Base-by-base conservation (phyloP, 1,139 yeast genomes). In the Taphrina communis region DNA sequence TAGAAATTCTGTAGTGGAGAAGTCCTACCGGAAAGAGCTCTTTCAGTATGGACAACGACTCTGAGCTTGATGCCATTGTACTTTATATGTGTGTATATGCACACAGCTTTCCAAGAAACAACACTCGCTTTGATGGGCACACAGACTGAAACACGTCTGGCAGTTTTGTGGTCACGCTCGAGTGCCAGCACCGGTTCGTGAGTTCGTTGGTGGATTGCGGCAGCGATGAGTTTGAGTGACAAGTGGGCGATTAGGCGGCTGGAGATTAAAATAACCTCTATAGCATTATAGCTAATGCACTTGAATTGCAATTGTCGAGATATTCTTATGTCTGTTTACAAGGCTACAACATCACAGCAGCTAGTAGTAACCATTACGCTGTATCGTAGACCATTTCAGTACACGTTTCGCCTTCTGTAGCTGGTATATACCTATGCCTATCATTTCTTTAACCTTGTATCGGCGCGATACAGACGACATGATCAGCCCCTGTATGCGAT, bases 11-110 rank as follows among this genome's bases (percentile, higher is more conserved):
- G 53, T 21, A 11, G 53, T 50, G 61, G 50, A 25, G 46, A 50
- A 50, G 38, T 31, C 56, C n/a, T 39, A 60, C 65, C n/a, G 65
- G 65, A 36, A 60, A 60, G 38, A 60, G 56, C 65, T 60, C 62
- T 58, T 44, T 58, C 39, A 58, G 42, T 44, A 58, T 31, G n/a
- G 62, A 44, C 42, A 58, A 58, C 42, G 62, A 58, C 51, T 42
- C 62, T 44, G 62, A 58, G 62, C 62, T 58, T 21, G 62, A 58
- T 36, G 62, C 62, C 62, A 58, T 58, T 46, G 42, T 44, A 31
- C 6, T 21, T 21, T 21, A 50, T 50, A n/a, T 50, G 53, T 50
- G 36, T 21, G 36, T 9, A 21, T 50, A 25, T 50, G 36, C 36
- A 50, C 53, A 25, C 36, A 8, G 11, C 36, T 21, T 11, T 1